These are phyloP conservation scores for Gentiana straminea DNA, from an alignment of 257 asterid genomes.

Conservation along the genomic window DNA sequence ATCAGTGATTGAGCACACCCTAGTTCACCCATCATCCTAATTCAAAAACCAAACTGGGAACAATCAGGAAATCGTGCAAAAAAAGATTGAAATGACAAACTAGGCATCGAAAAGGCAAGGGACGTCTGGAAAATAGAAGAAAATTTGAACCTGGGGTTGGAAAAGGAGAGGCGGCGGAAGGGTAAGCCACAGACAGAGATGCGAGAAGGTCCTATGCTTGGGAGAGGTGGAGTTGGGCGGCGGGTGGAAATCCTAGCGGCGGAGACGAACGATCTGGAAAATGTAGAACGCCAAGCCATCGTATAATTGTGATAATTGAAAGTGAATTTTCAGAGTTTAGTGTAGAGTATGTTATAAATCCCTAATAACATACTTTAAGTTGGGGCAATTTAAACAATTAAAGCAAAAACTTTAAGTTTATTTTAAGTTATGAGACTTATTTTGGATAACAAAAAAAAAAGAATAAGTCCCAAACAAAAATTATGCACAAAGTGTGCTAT, in stretches of 20 bases:
- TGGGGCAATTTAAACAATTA: too few species aligned
- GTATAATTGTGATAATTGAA: neutral
- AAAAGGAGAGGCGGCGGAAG: conserved; percentile 60
- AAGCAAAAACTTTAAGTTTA: too few species aligned
- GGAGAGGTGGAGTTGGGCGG: conserved; percentile 53
- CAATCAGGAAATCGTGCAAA: neutral
- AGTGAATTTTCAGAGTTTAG: too few species aligned
- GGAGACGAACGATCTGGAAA: conserved; percentile 61
- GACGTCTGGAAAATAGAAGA: neutral
- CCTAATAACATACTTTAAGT: too few species aligned
- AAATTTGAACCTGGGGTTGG: conserved; percentile 56
- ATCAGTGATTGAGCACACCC: conserved; percentile 66
- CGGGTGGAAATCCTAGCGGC: conserved; percentile 56
- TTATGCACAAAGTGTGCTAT: too few species aligned
- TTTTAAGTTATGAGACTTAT: too few species aligned
- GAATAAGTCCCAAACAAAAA: too few species aligned
- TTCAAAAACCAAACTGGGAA: neutral
- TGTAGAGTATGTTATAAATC: too few species aligned
- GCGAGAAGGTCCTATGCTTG: conserved; percentile 50
- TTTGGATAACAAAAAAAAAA: too few species aligned
- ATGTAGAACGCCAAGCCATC: conserved; percentile 93
- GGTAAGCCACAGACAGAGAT: conserved; percentile 41
- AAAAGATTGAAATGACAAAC: neutral
- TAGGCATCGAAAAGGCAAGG: neutral
- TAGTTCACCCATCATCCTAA: conserved; percentile 63